Conservation (phyloP, 192 early-diverging fungal genomes). For the Coemansia interrupta region DNA sequence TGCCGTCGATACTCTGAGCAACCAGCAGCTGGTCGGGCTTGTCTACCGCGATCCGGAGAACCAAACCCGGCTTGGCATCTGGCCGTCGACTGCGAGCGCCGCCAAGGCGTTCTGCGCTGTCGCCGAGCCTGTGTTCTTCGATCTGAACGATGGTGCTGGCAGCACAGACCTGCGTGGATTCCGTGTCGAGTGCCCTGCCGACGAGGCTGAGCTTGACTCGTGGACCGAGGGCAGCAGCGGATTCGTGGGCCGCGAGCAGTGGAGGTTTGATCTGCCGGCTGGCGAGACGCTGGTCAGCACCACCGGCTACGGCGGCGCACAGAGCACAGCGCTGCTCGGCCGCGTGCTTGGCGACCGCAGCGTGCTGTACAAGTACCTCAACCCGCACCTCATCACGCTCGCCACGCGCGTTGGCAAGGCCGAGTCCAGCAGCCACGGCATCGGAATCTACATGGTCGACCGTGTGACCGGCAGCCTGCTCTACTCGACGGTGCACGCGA, state of each 20-base stretch:
- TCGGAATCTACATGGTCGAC: slow-evolving; percentile 82
- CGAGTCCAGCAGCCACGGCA: slow-evolving; percentile 11
- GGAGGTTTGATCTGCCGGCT: slow-evolving; percentile 58
- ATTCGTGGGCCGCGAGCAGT: slow-evolving; percentile 17
- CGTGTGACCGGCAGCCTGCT: slow-evolving; percentile 81
- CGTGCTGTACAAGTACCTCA: slow-evolving; percentile 99
- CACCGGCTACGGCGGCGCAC: slow-evolving; percentile 34
- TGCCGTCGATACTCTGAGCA: slow-evolving; percentile 34
- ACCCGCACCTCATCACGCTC: slow-evolving; percentile 82
- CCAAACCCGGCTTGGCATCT: slow-evolving; percentile 50
- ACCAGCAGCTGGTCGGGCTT: slow-evolving; percentile 37
- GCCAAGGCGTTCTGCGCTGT: slow-evolving; percentile 56
- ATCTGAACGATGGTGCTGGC: slow-evolving; percentile 53
- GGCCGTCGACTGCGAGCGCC: slow-evolving; percentile 61
- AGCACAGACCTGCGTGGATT: slow-evolving; percentile 57
- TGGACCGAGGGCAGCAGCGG: slow-evolving; percentile 8
- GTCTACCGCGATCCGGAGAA: slow-evolving; percentile 7
- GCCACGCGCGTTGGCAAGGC: slow-evolving; percentile 53
- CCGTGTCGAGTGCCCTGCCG: slow-evolving; percentile 50
- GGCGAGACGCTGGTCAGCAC: slow-evolving; percentile 55
- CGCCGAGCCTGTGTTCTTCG: slow-evolving; percentile 64
- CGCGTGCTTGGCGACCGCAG: slow-evolving; percentile 90
- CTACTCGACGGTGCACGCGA: slow-evolving; percentile 64
- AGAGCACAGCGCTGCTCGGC: slow-evolving; percentile 83
- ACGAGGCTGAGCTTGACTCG: slow-evolving; percentile 22